A percentile compares a stretch with the other conserved stretches of the same genome.
Evolutionary conservation across 495 filamentous ascomycete genomes (phyloP).

Genomic region (Aspergillus saccharolyticus): DNA sequence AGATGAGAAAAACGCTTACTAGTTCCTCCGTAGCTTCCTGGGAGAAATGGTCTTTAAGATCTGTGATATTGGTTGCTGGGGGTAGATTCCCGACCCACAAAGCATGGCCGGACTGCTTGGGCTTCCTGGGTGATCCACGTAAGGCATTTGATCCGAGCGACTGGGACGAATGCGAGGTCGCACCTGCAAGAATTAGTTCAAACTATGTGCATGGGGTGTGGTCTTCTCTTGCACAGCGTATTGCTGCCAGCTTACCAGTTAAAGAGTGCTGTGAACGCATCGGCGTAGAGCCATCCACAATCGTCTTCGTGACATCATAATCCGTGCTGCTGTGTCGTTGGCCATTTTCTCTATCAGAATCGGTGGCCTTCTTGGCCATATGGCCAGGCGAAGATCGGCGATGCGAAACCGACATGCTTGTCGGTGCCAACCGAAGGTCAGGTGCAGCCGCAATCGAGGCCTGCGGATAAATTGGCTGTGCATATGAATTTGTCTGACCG

Average conservation of each 20-base stretch:
- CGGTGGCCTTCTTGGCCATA: not conserved
- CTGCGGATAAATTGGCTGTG: conserved; percentile 24
- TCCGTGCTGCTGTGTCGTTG: conserved; percentile 14
- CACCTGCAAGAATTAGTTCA: conserved; percentile 8
- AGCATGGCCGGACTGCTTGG: conserved; percentile 87
- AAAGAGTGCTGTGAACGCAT: conserved; percentile 20
- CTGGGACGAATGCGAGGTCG: conserved; percentile 16
- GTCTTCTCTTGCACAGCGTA: not conserved
- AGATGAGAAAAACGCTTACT: conserved; percentile 90
- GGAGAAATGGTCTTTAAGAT: conserved; percentile 87
- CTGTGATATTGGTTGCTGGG: conserved; percentile 69
- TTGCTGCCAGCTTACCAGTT: conserved; percentile 23
- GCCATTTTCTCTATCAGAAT: conserved; percentile 18
- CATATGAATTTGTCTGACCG: conserved; percentile 27
- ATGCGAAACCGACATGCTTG: conserved; percentile 7
- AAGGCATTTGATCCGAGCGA: conserved; percentile 46
- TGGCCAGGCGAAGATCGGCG: conserved; percentile 9
- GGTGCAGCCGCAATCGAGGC: conserved; percentile 20
- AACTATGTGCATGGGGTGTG: not conserved
- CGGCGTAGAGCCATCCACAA: conserved; percentile 42
- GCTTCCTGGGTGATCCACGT: conserved; percentile 86
- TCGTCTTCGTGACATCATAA: conserved; percentile 40
- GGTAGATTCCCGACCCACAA: conserved; percentile 97
- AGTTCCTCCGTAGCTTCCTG: conserved; percentile 71
- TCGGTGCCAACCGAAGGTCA: conserved; percentile 14